phyloP scores from a whole-genome alignment of 2,329 filamentous ascomycete species.

The Fusarium xyrophilum region DNA sequence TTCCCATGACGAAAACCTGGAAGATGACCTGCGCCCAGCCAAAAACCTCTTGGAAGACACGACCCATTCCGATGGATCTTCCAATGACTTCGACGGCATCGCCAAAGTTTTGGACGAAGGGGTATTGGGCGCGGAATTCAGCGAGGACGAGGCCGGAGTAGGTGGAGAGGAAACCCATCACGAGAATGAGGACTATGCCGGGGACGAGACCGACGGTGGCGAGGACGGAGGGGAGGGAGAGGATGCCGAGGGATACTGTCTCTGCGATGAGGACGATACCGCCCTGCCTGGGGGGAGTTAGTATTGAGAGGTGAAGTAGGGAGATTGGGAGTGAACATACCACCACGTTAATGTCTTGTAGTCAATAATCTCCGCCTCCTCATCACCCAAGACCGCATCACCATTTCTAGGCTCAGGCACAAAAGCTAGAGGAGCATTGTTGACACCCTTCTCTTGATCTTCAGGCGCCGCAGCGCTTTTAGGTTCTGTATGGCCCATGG shows the following conservation, averaged over 20 bases:
- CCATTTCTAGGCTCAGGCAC: not conserved
- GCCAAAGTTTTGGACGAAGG: conserved; percentile 70
- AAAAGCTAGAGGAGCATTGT: not conserved
- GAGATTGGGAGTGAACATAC: conserved; percentile 33
- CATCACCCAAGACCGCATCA: conserved; percentile 4
- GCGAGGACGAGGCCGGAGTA: conserved; percentile 63
- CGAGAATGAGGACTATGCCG: conserved; percentile 74
- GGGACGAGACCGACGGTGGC: conserved; percentile 74
- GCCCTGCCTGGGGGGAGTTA: conserved; percentile 46
- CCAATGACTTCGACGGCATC: conserved; percentile 68
- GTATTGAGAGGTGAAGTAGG: too few species aligned
- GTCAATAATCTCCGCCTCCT: conserved; percentile 42
- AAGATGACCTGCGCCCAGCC: conserved; percentile 66
- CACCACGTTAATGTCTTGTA: conserved; percentile 51
- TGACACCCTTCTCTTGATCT: conserved; percentile 15
- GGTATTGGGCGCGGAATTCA: conserved; percentile 75
- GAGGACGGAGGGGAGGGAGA: conserved; percentile 79
- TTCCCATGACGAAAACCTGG: conserved; percentile 72
- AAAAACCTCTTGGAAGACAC: conserved; percentile 63
- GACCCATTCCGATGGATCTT: conserved; percentile 55
- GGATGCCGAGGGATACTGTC: conserved; percentile 58
- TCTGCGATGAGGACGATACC: conserved; percentile 54
- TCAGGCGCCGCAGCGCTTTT: not conserved
- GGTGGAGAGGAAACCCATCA: conserved; percentile 71
- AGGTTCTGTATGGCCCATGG: conserved; percentile 3